Conservation (phyloP, 2,329 filamentous ascomycete genomes). For the Aspergillus sp. region DNA sequence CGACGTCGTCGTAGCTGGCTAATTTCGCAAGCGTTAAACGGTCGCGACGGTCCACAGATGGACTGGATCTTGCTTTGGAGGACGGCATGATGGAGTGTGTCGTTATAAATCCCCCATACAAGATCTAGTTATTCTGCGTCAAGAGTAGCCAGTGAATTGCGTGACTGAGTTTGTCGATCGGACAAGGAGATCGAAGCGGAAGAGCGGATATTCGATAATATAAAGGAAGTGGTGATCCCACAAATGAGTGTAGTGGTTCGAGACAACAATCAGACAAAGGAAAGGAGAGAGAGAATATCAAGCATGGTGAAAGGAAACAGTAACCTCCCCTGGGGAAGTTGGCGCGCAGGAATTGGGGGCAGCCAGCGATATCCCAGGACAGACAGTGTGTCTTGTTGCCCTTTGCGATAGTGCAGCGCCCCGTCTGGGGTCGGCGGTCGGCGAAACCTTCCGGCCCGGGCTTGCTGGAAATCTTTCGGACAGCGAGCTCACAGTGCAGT, state of each 20-base stretch:
- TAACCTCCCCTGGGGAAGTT: constrained; percentile 7
- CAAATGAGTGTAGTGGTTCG: too few relatives aligned
- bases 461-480: constrained; percentile 13
- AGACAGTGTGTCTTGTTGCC: constrained; percentile 5
- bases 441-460: constrained; percentile 18
- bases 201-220: constrained; percentile 2
- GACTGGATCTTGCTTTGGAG: constrained; percentile 27
- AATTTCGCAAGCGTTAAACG: constrained; percentile 81
- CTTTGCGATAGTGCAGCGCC: constrained; percentile 1
- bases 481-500: neutral
- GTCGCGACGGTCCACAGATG: constrained; percentile 49
- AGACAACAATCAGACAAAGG: constrained; percentile 1
- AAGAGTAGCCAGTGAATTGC: constrained; percentile 3
- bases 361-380: neutral
- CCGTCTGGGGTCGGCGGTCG: constrained; percentile 18
- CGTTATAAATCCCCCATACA: too few relatives aligned
- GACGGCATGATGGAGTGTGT: constrained; percentile 26
- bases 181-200: constrained; percentile 8
- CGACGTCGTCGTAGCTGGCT: constrained; percentile 88
- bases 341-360: neutral
- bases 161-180: constrained; percentile 3
- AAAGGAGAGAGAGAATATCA: constrained; percentile 2
- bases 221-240: too few relatives aligned
- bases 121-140: neutral
- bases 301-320: constrained; percentile 3